Evolutionary conservation across 352 stramenopile species (phyloP), one percentile per base, ranked within the genome.

Genomic region (Lagenidium giganteum): DNA sequence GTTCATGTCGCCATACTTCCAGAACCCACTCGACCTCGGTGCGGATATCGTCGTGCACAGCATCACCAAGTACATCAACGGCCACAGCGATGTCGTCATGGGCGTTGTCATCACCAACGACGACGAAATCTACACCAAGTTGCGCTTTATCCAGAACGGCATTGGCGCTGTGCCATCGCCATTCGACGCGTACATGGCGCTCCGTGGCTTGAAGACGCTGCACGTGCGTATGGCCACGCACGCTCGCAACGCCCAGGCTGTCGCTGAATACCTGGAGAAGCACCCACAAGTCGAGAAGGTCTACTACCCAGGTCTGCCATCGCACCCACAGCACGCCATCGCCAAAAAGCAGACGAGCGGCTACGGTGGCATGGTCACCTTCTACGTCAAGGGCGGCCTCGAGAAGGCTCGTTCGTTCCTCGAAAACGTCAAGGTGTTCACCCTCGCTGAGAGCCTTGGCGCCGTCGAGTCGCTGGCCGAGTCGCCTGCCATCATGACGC

Each of bases 21-120:
- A 87, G 55, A 88, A 87, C 48, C 90, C 90, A 11, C 66, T 97
- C 18, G 78, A 87, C 41, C 72, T 95, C 24, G 90, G 90, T 24
- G 83, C 75, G 24, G 87, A 97, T 63, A 66, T 98, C 18, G 89
- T 95, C 25, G 77, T 97, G 41, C 92, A 97, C 68, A 96, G 79
- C 48, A 77, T 96, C 53, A 98, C 93, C 64, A 98, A 98, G 78
- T 98, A 96, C 73, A 97, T 97, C 57, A 95, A 96, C 58, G 92
- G 92, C 44, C 92, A 97, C 70, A 97, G 94, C 54, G 92, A 96
- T 47, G 90, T 94, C 7, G 86, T 97, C 32, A 90, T 93, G 44
- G 93, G 93, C 33, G 87, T 95, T 16, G 83, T 97, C 24, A 70
- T 97, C 47, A 92, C 80, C 56, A 95, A 97, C 58, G 80, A 83